Evolutionary conservation across 2,329 filamentous ascomycete species (phyloP).

Genomic region (Botrytis pseudocinerea): DNA sequence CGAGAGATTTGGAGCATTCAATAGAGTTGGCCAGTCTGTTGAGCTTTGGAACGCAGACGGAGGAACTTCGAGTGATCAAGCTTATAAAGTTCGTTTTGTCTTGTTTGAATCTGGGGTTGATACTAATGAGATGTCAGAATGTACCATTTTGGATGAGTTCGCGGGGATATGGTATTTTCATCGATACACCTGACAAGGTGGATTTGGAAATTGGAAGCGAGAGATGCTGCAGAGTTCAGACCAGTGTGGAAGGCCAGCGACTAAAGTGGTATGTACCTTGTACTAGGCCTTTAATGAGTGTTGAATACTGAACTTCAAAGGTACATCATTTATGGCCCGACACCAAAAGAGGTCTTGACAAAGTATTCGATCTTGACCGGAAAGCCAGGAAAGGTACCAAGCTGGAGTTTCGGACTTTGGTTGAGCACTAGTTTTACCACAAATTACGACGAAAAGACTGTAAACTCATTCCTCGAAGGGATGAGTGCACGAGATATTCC

Average conservation of each 20-base stretch:
- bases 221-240: conserved; percentile 69
- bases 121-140: conserved; percentile 45
- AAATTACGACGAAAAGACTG: conserved; percentile 59
- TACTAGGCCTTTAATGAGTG: too few species aligned
- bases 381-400: conserved; percentile 62
- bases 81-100: conserved; percentile 54
- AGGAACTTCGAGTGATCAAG: conserved; percentile 68
- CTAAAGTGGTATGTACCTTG: conserved; percentile 56
- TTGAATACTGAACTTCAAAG: conserved; percentile 24
- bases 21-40: conserved; percentile 72
- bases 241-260: conserved; percentile 66
- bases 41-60: conserved; percentile 65
- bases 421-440: conserved; percentile 70
- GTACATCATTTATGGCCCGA: conserved; percentile 70
- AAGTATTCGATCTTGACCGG: conserved; percentile 70
- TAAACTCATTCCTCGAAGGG: conserved; percentile 58
- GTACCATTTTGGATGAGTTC: conserved; percentile 69
- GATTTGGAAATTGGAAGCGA: conserved; percentile 75
- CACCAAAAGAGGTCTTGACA: conserved; percentile 69
- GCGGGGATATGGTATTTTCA: conserved; percentile 74
- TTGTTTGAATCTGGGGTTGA: background rate
- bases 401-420: conserved; percentile 77
- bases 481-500: conserved; percentile 58
- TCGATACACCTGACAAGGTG: conserved; percentile 68
- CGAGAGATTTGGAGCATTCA: conserved; percentile 74